Conservation (phyloP, 768 basidiomycete species). For the Suillus americanus region DNA sequence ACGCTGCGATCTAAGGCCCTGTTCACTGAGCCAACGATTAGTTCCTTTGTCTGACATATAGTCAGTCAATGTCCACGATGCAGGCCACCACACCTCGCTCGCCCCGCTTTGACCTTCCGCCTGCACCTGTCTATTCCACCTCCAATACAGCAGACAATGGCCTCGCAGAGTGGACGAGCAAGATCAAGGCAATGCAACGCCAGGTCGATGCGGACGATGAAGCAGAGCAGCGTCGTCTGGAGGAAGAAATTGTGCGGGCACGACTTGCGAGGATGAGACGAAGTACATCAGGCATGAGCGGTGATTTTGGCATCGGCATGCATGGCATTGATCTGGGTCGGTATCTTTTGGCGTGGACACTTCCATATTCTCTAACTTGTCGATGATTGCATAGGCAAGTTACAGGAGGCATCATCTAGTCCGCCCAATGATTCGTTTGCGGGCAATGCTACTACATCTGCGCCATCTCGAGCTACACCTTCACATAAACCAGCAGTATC, state of each 20-base stretch:
- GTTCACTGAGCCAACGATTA: not conserved
- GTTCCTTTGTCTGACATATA: not conserved
- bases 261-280: conserved; percentile 45
- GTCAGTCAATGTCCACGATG: conserved; percentile 23
- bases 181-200: conserved; percentile 76
- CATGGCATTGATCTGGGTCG: conserved; percentile 32
- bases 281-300: conserved; percentile 33
- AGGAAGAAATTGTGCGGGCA: conserved; percentile 52
- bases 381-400: conserved; percentile 18
- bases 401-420: conserved; percentile 16
- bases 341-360: conserved; percentile 17
- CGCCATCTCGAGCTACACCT: conserved; percentile 11
- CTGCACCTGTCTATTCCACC: conserved; percentile 23
- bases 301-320: conserved; percentile 39
- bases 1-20: not conserved
- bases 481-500: conserved; percentile 13
- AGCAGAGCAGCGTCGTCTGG: conserved; percentile 67
- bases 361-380: not conserved
- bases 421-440: conserved; percentile 11
- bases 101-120: conserved; percentile 39
- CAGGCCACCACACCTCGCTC: conserved; percentile 26
- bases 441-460: conserved; percentile 10
- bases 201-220: conserved; percentile 84
- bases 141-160: conserved; percentile 49
- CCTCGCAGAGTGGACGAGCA: conserved; percentile 80